Evolutionary conservation across 306 rosid species (phyloP).

Genomic region (Rosa multiflora): DNA sequence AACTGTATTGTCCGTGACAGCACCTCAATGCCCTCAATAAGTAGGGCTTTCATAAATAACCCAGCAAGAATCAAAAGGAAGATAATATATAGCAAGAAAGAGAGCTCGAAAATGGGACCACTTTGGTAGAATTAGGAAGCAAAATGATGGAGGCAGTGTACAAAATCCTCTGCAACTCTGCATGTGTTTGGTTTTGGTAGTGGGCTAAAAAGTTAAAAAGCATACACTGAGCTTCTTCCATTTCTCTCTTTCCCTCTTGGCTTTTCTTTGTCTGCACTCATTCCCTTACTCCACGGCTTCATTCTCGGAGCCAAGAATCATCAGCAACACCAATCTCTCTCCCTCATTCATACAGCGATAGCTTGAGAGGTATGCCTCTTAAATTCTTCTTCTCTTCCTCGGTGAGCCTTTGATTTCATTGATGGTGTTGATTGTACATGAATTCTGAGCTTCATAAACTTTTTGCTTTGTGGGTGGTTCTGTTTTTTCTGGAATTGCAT

Average conservation of each 20-base stretch:
- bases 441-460: background rate
- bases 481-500: conserved; percentile 20
- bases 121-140: conserved; percentile 7
- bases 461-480: conserved; percentile 6
- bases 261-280: conserved; percentile 58
- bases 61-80: background rate
- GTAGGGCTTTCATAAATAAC: background rate
- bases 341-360: background rate
- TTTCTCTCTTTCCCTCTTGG: conserved; percentile 17
- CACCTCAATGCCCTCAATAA: background rate
- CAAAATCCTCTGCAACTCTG: conserved; percentile 12
- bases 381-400: background rate
- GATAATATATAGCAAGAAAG: background rate
- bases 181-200: conserved; percentile 8
- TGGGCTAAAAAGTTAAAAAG: conserved; percentile 22
- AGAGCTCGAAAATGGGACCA: conserved; percentile 4
- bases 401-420: background rate
- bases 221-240: conserved; percentile 13
- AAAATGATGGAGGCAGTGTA: background rate
- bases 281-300: conserved; percentile 47
- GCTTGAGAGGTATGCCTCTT: conserved; percentile 22
- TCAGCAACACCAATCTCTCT: conserved; percentile 24
- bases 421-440: conserved; percentile 5
- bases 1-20: conserved; percentile 30
- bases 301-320: conserved; percentile 31